Evolutionary conservation across 2,329 filamentous ascomycete genomes (phyloP).

Genomic region (Chalaropsis thielavioides): DNA sequence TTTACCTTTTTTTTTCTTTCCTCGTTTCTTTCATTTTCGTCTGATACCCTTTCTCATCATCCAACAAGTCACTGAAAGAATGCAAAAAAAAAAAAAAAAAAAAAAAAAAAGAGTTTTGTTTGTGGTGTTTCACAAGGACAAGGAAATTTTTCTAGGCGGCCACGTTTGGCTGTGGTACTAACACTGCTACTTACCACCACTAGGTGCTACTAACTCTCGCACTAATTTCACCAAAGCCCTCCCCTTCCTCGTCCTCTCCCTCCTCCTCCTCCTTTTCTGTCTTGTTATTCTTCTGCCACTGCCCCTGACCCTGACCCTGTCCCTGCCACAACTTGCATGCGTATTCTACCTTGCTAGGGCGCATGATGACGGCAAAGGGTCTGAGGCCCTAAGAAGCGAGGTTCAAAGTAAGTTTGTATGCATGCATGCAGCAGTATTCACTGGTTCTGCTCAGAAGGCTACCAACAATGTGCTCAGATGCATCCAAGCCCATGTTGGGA

Average conservation of each 20-base stretch:
- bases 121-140: neutral
- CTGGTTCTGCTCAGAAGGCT: neutral
- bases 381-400: neutral
- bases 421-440: neutral
- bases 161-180: neutral
- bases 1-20: neutral
- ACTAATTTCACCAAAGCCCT: neutral
- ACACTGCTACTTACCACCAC: neutral
- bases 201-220: neutral
- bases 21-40: neutral
- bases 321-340: neutral
- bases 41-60: too few species aligned
- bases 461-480: neutral
- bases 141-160: neutral
- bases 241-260: neutral
- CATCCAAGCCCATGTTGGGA: neutral
- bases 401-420: neutral
- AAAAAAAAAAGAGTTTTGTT: neutral
- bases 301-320: neutral
- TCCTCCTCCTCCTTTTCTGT: neutral
- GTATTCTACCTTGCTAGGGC: neutral
- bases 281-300: neutral
- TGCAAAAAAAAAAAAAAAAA: too few species aligned
- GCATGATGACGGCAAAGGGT: conserved; percentile 6
- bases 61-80: too few species aligned